Evolutionary conservation across 352 stramenopile genomes (phyloP), one percentile per base, ranked within the genome.

Genomic region (Phytophthora tentaculata): DNA sequence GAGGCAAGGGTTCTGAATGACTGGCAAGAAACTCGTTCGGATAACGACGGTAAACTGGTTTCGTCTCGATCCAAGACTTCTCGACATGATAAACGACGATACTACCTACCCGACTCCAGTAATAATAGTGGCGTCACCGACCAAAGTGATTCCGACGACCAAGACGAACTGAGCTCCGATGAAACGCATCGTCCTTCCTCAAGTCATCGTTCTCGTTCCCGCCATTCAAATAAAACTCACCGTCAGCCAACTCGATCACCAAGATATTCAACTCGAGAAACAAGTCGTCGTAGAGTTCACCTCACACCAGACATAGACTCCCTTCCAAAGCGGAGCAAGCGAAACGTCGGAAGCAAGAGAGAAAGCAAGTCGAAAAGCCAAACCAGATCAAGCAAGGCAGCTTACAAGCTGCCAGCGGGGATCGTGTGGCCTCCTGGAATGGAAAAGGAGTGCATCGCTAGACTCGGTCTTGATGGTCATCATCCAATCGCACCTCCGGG

Each of bases 351-450:
- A 52, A 39, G 13, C 10, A 41, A 66, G 3, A 16, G 28, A 56
- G 19, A 44, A 2, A 14, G 6, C 6, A 39, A 44, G 12, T 26
- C 20, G 5, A 56, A 44, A 17, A 44, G 10, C 32, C 9, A 44
- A 37, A 24, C 32, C 26, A 45, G 26, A 37, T 37, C 28, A 13
- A 48, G 6, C 14, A 47, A 70, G 5, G 39, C 19, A 1, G 20
- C 44, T 6, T 12, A 19, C 0, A 65, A 69, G 12, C 29, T 66
- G 32, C 64, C 43, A 3, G 53, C 64, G 5, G 47, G 60, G 16
- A 71, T 83, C 19, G 61, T 90, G 1, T 90, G 81, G 79, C 81
- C 81, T 1, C 81, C 79, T 24, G 81, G 81, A 14, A 88, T 88
- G 77, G 71, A 79, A 47, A 29, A 67, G 8, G 69, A 76, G n/a